Percentiles rank a stretch among this genome's conserved stretches.
These are phyloP conservation scores for Stemphylium lycopersici DNA, from an alignment of 2,329 filamentous ascomycete genomes.

Conservation along the genomic window DNA sequence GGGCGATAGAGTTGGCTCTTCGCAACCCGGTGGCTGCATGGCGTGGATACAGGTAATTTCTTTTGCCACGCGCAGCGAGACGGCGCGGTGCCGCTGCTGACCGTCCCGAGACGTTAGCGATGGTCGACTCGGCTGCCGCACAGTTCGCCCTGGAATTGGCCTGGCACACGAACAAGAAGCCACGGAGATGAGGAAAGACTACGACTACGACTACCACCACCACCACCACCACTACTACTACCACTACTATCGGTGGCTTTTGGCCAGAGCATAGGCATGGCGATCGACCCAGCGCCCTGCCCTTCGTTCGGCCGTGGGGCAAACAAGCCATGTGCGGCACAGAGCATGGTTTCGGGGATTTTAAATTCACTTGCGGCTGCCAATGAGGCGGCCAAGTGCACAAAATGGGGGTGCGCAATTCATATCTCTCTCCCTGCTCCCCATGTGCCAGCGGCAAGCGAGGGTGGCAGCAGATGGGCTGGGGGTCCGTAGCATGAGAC, in stretches of 20 bases:
- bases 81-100: conserved; percentile 21
- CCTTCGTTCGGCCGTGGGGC: conserved; percentile 5
- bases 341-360: conserved; percentile 18
- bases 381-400: conserved; percentile 8
- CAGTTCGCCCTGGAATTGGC: not conserved
- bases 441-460: conserved; percentile 22
- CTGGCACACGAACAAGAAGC: not conserved
- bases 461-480: conserved; percentile 10
- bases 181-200: not conserved
- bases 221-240: too few relatives aligned
- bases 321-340: conserved; percentile 3
- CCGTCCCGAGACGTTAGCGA: conserved; percentile 20
- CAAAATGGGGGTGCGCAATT: conserved; percentile 12
- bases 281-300: conserved; percentile 10
- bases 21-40: conserved; percentile 14
- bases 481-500: conserved; percentile 20
- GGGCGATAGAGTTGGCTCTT: conserved; percentile 8
- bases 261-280: not conserved
- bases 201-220: too few relatives aligned
- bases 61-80: conserved; percentile 11
- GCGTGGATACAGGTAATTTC: conserved; percentile 11
- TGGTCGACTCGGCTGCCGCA: not conserved
- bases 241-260: not conserved
- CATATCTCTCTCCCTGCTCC: conserved; percentile 3
- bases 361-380: conserved; percentile 9